These are phyloP conservation scores for Globisporangium nodosum DNA, from an alignment of 352 stramenopile genomes.

Conservation along the genomic window DNA sequence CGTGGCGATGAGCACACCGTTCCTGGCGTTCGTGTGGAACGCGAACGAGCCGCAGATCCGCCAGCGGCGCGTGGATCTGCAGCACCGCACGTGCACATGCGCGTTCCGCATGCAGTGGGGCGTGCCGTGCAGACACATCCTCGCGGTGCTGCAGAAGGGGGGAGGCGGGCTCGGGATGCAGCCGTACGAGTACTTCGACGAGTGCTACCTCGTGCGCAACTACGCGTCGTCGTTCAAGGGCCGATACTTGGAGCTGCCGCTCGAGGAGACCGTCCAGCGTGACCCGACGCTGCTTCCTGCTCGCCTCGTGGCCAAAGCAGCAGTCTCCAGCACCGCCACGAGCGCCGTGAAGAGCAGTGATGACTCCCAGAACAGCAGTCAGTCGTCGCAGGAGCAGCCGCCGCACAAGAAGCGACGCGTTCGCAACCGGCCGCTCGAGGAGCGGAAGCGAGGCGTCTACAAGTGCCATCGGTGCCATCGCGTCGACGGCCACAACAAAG, in stretches of 20 bases:
- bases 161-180: constrained; percentile 16
- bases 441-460: constrained; percentile 44
- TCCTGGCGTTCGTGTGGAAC: constrained; percentile 50
- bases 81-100: constrained; percentile 45
- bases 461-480: constrained; percentile 43
- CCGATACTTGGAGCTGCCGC: constrained; percentile 32
- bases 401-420: constrained; percentile 28
- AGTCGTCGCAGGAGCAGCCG: not conserved
- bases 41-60: constrained; percentile 27
- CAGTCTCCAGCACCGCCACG: not conserved
- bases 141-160: constrained; percentile 35
- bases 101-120: constrained; percentile 31
- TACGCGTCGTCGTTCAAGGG: constrained; percentile 36
- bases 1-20: constrained; percentile 36
- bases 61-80: constrained; percentile 39
- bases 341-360: not conserved
- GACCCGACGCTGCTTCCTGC: constrained; percentile 28
- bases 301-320: constrained; percentile 15
- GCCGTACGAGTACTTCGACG: constrained; percentile 40
- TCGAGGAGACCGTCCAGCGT: constrained; percentile 25
- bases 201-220: constrained; percentile 41
- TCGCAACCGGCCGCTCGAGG: constrained; percentile 21
- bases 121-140: constrained; percentile 36
- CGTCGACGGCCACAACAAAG: constrained; percentile 49
- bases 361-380: not conserved